Conservation (phyloP, 148 eudicot genomes). For the Simmondsia chinensis region DNA sequence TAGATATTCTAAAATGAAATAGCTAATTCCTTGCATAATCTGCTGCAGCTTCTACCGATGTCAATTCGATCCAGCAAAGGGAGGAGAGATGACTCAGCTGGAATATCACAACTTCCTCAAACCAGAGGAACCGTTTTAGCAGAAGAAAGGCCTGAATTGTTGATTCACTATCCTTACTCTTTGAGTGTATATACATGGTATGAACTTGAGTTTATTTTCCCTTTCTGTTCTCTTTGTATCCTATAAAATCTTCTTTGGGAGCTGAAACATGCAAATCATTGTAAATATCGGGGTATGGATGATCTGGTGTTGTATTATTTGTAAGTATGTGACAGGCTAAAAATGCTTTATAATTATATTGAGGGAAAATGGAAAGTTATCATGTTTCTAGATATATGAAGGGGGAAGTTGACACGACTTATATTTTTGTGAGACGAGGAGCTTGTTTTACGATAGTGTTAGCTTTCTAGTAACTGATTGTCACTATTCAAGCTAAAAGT, state of each 20-base stretch:
- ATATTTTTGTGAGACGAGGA: no score
- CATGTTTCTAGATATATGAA: no score
- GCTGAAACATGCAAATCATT: constrained; percentile 10
- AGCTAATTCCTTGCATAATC: no score
- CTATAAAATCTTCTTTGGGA: constrained; percentile 6
- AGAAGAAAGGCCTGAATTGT: constrained; percentile 11
- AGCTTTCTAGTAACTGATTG: no score
- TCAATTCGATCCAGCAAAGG: constrained; percentile 65
- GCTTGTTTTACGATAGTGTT: no score
- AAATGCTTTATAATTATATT: background rate
- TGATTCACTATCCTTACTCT: constrained; percentile 2
- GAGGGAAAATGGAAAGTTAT: background rate
- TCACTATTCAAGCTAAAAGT: no score
- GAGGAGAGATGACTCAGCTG: constrained; percentile 92
- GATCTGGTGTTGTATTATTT: no score
- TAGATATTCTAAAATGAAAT: no score
- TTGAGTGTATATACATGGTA: constrained; percentile 14
- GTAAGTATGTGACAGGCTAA: background rate
- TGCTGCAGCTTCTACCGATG: constrained; percentile 92
- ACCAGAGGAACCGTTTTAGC: constrained; percentile 68
- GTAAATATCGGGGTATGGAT: constrained; percentile 19
- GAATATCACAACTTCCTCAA: constrained; percentile 86
- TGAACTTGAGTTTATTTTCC: constrained; percentile 10
- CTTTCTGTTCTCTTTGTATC: constrained; percentile 2
- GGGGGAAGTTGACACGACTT: no score